Evolutionary conservation across 768 basidiomycete species (phyloP).

Genomic region (Suillus paluster): DNA sequence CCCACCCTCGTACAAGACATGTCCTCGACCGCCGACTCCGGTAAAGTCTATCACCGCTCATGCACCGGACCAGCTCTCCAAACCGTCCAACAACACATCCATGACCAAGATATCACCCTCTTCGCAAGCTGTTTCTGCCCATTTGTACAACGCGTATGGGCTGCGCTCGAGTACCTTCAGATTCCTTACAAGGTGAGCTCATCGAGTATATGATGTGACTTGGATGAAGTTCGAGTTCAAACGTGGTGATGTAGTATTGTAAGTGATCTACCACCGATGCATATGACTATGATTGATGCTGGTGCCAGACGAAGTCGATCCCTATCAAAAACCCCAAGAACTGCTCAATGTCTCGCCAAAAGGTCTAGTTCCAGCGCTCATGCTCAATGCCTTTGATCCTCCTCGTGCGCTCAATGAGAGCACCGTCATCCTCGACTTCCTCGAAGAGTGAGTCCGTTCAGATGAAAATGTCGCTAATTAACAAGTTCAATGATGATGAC

Average conservation of each 20-base stretch:
- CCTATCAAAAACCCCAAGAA: conserved; percentile 80
- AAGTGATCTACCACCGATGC: conserved; percentile 12
- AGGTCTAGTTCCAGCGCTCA: conserved; percentile 76
- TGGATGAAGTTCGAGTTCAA: background rate
- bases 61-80: conserved; percentile 57
- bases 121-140: conserved; percentile 81
- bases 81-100: conserved; percentile 55
- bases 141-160: conserved; percentile 84
- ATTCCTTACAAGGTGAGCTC: conserved; percentile 74
- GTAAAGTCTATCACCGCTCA: conserved; percentile 43
- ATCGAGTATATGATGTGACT: conserved; percentile 10
- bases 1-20: background rate
- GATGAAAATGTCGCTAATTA: background rate
- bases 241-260: conserved; percentile 44
- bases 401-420: conserved; percentile 77
- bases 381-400: conserved; percentile 55
- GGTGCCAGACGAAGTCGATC: conserved; percentile 72
- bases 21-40: conserved; percentile 43
- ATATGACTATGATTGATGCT: background rate
- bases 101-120: conserved; percentile 59
- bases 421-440: conserved; percentile 76
- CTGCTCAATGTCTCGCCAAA: conserved; percentile 83
- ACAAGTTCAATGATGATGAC: background rate
- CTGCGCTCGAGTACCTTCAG: conserved; percentile 68
- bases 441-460: conserved; percentile 64